Base-by-base conservation (phyloP, 2,329 filamentous ascomycete genomes). In the Geosmithia morbida region DNA sequence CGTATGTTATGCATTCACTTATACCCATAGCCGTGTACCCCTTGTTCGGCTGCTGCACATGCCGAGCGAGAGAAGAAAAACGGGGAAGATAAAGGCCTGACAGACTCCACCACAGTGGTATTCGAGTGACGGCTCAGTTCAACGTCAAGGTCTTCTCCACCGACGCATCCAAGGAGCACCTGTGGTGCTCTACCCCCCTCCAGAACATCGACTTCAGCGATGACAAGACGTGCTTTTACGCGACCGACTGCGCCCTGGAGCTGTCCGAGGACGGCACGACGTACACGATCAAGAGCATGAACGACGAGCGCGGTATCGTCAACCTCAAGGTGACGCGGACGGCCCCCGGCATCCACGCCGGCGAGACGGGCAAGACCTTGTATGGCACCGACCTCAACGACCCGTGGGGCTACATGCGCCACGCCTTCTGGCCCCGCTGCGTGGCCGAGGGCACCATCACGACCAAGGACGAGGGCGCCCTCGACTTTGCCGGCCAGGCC, bases 351-450 rank as follows among this genome's bases (percentile, higher is more conserved):
- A 94, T 95, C 66, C 79, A 87, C 55, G 80, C 78, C 48, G 92
- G 92, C 56, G 84, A 83, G 65, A 79, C 94, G 54, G 92, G 92
- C 52, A 90, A 77, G 52, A 85, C 81, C 48, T 77, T 82, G 56
- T 98, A 83, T 60, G 92, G 92, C 47, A 95, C 88, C 42, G 88
- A 98, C 62, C 79, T 83, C 17, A 64, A 71, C 53, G 79, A 89
- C 54, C 92, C 92, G 1, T 98, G 92, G 92, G 92, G 92, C 37
- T 75, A 74, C 29, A 94, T 98, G 82, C 77, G 83, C 60, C 92
- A 98, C 65, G 78, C 79, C 30, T 97, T 98, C 69, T 98, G 92
- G 92, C 89, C 92, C 30, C 78, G 89, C 54, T 92, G 86, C 65
- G 73, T 71, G 44, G 79, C 83, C 13, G 84, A 90, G 64, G 92